Conservation (phyloP, 2,329 filamentous ascomycete genomes). For the Xylogone sp. region DNA sequence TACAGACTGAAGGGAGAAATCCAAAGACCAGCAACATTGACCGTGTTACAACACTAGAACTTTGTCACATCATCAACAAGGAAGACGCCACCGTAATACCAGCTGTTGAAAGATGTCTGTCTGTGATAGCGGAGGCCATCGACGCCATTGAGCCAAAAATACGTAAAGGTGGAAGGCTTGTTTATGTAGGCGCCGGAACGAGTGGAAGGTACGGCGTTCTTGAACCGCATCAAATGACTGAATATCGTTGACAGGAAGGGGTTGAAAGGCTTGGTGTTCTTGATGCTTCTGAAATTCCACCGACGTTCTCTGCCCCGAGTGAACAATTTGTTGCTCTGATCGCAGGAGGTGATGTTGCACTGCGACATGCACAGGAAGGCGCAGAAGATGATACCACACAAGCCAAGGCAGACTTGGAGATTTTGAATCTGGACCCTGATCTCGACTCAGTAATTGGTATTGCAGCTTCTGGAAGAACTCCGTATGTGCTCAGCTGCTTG, state of each 20-base stretch:
- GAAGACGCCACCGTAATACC: conserved; percentile 31
- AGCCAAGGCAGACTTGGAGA: conserved; percentile 28
- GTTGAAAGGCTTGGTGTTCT: conserved; percentile 32
- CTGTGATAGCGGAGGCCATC: conserved; percentile 30
- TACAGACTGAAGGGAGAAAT: conserved; percentile 36
- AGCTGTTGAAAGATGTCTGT: conserved; percentile 28
- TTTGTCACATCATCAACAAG: conserved; percentile 34
- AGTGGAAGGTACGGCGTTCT: conserved; percentile 35
- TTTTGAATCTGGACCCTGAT: conserved; percentile 23
- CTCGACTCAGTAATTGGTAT: conserved; percentile 38
- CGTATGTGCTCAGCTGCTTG: conserved; percentile 36
- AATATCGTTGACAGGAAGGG: background rate
- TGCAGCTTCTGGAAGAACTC: conserved; percentile 38
- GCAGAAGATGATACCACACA: conserved; percentile 34
- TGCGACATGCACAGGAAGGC: conserved; percentile 36
- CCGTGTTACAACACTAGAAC: conserved; percentile 31
- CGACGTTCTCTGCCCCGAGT: conserved; percentile 35
- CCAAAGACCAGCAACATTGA: conserved; percentile 31
- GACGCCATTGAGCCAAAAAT: conserved; percentile 29
- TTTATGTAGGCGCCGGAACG: conserved; percentile 39
- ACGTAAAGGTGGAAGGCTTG: conserved; percentile 29
- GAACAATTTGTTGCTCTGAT: conserved; percentile 38
- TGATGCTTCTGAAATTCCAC: conserved; percentile 39
- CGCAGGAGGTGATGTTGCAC: conserved; percentile 36
- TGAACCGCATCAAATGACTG: background rate